Conservation (phyloP, 2,329 filamentous ascomycete genomes). For the Aciculosporium take region DNA sequence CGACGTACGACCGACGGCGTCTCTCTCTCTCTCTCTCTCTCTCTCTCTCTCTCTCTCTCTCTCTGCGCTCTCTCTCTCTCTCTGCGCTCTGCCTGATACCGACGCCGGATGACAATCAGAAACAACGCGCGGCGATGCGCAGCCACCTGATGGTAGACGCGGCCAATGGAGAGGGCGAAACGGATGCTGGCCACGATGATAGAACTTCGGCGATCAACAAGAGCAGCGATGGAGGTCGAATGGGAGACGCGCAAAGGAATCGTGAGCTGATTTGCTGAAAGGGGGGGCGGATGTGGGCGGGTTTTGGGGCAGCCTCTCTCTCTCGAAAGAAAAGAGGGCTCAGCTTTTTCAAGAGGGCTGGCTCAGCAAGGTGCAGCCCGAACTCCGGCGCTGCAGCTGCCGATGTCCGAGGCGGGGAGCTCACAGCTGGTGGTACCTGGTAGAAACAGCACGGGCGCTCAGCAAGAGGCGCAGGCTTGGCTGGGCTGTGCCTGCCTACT, state of each 20-base stretch:
- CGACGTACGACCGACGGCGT: too few species aligned
- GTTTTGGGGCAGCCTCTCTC: slow-evolving; percentile 10
- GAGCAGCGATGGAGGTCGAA: slow-evolving; percentile 20
- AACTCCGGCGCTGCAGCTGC: slow-evolving; percentile 5
- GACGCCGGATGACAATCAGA: slow-evolving; percentile 9
- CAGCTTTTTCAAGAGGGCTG: too few species aligned
- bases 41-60: too few species aligned
- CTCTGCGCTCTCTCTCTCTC: too few species aligned
- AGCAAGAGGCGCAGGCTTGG: neutral
- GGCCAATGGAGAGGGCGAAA: slow-evolving; percentile 34
- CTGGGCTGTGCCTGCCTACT: neutral
- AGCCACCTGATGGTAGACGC: slow-evolving; percentile 37
- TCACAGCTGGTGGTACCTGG: neutral
- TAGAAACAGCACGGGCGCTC: neutral
- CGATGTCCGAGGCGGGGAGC: slow-evolving; percentile 7
- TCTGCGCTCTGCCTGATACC: slow-evolving; percentile 13
- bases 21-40: too few species aligned
- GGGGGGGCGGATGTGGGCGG: slow-evolving; percentile 10
- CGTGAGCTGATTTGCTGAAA: slow-evolving; percentile 37
- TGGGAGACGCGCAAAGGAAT: slow-evolving; percentile 19
- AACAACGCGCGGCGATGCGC: slow-evolving; percentile 9
- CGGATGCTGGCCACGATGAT: slow-evolving; percentile 33
- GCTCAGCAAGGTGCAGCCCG: slow-evolving; percentile 4
- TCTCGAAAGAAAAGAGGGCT: too few species aligned
- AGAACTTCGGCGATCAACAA: slow-evolving; percentile 32